These are phyloP conservation scores for Apiospora hydei DNA, from an alignment of 2,329 filamentous ascomycete species.

Conservation along the genomic window DNA sequence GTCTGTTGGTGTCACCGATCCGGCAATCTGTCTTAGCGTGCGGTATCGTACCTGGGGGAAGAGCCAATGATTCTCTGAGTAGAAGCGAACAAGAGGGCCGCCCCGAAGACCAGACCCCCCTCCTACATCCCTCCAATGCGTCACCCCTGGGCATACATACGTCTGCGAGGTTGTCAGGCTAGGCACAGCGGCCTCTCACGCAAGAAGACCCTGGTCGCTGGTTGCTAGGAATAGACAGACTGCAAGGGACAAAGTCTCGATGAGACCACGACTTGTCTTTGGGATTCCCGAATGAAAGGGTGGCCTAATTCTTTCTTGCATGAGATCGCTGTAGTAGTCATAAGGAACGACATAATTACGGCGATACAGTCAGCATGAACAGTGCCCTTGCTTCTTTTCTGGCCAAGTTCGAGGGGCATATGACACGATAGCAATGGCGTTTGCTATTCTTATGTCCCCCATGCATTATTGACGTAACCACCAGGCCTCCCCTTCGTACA, in stretches of 20 bases:
- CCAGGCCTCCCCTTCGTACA: not conserved
- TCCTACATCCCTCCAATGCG: not conserved
- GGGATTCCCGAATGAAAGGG: not conserved
- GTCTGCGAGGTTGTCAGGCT: constrained; percentile 11
- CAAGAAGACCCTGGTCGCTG: not conserved
- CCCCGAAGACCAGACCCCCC: not conserved
- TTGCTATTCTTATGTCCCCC: not conserved
- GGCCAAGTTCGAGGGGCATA: not conserved
- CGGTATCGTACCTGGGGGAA: constrained; percentile 27
- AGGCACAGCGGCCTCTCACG: not conserved
- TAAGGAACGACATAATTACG: not conserved
- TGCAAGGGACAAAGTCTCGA: not conserved
- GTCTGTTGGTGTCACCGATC: constrained; percentile 31
- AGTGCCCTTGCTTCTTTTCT: not conserved
- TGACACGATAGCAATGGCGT: not conserved
- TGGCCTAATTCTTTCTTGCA: not conserved
- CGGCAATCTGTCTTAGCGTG: constrained; percentile 34
- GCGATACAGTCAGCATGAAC: too few species aligned
- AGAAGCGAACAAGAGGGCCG: constrained; percentile 34
- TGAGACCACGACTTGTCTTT: not conserved
- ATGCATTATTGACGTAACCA: constrained; percentile 10
- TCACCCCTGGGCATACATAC: constrained; percentile 5
- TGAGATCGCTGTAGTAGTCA: not conserved
- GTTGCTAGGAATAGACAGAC: not conserved
- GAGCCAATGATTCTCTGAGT: constrained; percentile 33